These are phyloP conservation scores for Hypoxylon rubiginosum DNA, from an alignment of 2,329 filamentous ascomycete species.

Conservation along the genomic window DNA sequence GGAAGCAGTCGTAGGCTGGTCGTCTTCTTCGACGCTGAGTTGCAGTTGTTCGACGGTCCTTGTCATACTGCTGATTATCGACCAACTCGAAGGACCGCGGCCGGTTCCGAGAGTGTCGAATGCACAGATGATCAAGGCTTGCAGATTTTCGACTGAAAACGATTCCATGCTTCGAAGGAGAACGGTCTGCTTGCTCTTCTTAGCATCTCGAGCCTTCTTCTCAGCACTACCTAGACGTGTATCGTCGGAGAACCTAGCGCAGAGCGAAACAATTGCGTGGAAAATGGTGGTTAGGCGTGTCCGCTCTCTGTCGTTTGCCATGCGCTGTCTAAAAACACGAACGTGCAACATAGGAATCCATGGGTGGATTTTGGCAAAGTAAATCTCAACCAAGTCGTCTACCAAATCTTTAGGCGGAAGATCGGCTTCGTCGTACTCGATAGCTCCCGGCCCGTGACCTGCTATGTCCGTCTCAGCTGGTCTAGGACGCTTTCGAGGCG, in stretches of 20 bases:
- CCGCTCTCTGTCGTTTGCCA: constrained; percentile 44
- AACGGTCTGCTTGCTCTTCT: constrained; percentile 50
- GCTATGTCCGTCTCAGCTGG: neutral
- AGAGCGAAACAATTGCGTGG: constrained; percentile 53
- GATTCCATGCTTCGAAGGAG: constrained; percentile 51
- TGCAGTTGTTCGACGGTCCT: constrained; percentile 56
- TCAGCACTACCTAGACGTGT: constrained; percentile 38
- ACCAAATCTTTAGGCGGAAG: constrained; percentile 53
- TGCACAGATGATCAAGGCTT: constrained; percentile 55
- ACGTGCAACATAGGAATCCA: constrained; percentile 58
- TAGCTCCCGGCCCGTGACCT: neutral
- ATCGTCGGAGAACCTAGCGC: constrained; percentile 51
- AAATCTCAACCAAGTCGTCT: constrained; percentile 51
- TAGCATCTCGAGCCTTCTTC: constrained; percentile 42
- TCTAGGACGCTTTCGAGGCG: neutral
- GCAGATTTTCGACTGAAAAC: constrained; percentile 54
- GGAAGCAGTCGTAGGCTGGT: constrained; percentile 49
- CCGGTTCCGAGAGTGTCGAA: constrained; percentile 55
- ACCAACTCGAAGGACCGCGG: constrained; percentile 51
- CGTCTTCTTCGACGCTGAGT: constrained; percentile 53
- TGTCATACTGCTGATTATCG: constrained; percentile 51
- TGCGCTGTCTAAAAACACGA: constrained; percentile 47
- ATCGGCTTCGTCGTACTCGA: constrained; percentile 25
- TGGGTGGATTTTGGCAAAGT: constrained; percentile 57
- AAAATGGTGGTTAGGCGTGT: constrained; percentile 50